A percentile compares a stretch with the other conserved stretches of the same genome.
Conservation (phyloP, 257 asterid species). For the Solanum boliviense region DNA sequence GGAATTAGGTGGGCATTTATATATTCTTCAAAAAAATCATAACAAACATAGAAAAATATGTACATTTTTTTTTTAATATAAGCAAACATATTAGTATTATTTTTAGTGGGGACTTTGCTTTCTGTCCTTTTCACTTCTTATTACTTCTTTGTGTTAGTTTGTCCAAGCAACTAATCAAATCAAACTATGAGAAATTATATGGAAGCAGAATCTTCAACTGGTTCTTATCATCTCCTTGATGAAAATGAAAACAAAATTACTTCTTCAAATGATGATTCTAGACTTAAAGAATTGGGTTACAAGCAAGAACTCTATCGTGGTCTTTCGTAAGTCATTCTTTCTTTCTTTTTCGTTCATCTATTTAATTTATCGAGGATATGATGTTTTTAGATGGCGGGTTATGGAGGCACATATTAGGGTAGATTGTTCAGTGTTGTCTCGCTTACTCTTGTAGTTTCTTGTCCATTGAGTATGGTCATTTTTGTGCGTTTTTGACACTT, state of each 20-base stretch:
- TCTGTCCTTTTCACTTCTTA: neutral
- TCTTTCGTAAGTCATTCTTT: slow-evolving; percentile 37
- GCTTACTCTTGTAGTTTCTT: neutral
- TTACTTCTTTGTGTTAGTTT: neutral
- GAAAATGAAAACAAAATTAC: neutral
- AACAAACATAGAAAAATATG: neutral
- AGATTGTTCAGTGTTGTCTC: neutral
- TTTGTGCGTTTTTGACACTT: neutral
- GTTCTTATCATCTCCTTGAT: slow-evolving; percentile 1
- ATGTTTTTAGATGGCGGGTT: neutral
- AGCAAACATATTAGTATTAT: neutral
- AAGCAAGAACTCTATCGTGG: slow-evolving; percentile 54
- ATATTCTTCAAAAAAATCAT: neutral
- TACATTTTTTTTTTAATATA: too few species aligned
- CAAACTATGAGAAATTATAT: neutral
- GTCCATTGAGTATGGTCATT: neutral
- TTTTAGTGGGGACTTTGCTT: neutral
- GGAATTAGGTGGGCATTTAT: neutral
- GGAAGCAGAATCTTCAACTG: neutral
- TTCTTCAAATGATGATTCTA: slow-evolving; percentile 4
- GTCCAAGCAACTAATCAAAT: neutral
- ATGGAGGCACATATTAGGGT: neutral
- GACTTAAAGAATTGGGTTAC: slow-evolving; percentile 50
- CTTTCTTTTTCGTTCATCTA: neutral
- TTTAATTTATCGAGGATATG: neutral